Conservation (phyloP, 768 basidiomycete genomes). For the Psilocybe subaeruginosa region DNA sequence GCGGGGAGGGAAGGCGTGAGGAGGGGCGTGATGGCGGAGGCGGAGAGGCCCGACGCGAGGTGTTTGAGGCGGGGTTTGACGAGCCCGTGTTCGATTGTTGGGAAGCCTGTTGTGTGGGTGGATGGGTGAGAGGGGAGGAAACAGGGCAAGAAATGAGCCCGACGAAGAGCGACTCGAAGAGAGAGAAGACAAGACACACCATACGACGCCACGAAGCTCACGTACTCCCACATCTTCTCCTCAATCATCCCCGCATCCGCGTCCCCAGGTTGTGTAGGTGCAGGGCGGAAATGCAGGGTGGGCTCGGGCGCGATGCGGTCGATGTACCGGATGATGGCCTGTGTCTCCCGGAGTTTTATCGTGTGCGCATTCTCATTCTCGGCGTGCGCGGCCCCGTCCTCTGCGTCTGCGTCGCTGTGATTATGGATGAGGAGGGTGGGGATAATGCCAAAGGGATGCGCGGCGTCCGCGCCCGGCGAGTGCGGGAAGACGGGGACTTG, state of each 20-base stretch:
- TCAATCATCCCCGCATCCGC: slow-evolving; percentile 19
- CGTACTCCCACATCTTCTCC: slow-evolving; percentile 39
- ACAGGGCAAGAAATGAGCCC: neutral
- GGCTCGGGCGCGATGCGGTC: slow-evolving; percentile 33
- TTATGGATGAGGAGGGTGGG: slow-evolving; percentile 32
- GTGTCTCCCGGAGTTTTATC: slow-evolving; percentile 32
- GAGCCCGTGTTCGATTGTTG: slow-evolving; percentile 29
- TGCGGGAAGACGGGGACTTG: slow-evolving; percentile 27
- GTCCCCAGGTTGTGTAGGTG: neutral
- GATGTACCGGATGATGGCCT: slow-evolving; percentile 34
- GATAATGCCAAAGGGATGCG: slow-evolving; percentile 35
- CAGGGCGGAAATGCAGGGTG: slow-evolving; percentile 19
- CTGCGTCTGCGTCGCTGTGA: neutral
- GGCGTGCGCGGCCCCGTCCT: slow-evolving; percentile 20
- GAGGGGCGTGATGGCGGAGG: slow-evolving; percentile 21
- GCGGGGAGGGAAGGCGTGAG: slow-evolving; percentile 20
- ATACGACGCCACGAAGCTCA: slow-evolving; percentile 31
- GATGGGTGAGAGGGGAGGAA: neutral
- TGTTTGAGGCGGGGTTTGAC: slow-evolving; percentile 34
- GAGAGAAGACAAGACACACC: slow-evolving; percentile 19
- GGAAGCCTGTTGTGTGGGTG: slow-evolving; percentile 26
- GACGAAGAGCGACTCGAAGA: too few relatives aligned
- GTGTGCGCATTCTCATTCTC: slow-evolving; percentile 20
- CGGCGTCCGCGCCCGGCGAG: slow-evolving; percentile 20
- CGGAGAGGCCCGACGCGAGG: slow-evolving; percentile 26